These are phyloP conservation scores for Teratosphaeria pseudoeucalypti DNA, from an alignment of 2,329 filamentous ascomycete species.

Conservation along the genomic window DNA sequence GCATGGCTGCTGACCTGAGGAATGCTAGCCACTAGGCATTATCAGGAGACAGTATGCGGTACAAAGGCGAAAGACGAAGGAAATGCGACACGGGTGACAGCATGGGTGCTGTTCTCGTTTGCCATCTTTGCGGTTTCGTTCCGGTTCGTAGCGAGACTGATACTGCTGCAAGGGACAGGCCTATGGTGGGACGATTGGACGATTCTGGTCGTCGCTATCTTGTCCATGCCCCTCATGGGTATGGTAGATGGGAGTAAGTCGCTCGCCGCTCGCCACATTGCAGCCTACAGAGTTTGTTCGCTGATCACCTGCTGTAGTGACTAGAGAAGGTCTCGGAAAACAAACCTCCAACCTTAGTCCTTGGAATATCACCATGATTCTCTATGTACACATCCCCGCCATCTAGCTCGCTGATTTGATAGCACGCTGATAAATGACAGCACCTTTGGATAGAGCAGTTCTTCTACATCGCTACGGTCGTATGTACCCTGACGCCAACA, in stretches of 20 bases:
- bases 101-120: neutral
- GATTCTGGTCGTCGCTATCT: neutral
- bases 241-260: neutral
- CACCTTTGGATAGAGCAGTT: constrained; percentile 2
- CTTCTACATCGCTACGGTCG: constrained; percentile 1
- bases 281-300: neutral
- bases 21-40: neutral
- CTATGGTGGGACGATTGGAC: constrained; percentile 1
- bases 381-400: neutral
- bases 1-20: neutral
- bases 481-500: no score
- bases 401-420: neutral
- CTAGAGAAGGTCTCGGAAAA: neutral
- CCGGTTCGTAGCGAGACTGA: neutral
- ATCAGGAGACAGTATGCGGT: neutral
- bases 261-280: neutral
- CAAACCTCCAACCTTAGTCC: constrained; percentile 1
- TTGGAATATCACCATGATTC: neutral
- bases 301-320: constrained; percentile 1
- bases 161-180: neutral
- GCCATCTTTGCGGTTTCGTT: neutral
- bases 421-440: neutral
- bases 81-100: neutral
- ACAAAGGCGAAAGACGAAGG: neutral
- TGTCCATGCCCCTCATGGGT: neutral